Evolutionary conservation across 495 filamentous ascomycete species (phyloP).

Genomic region (Daldinia concentrica): DNA sequence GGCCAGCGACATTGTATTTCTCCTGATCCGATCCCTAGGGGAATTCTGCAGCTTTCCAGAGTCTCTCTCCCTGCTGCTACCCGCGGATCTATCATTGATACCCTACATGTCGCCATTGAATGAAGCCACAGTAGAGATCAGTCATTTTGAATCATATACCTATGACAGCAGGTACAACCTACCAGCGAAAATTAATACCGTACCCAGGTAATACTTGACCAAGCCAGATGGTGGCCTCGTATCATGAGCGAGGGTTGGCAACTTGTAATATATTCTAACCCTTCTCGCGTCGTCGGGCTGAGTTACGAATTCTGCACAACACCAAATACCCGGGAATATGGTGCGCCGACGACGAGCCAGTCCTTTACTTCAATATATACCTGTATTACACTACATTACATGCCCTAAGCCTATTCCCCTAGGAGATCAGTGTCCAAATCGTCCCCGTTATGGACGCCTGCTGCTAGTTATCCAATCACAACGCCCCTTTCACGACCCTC

Average conservation of each 20-base stretch:
- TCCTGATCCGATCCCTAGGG: not conserved
- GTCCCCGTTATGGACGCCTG: conserved; percentile 15
- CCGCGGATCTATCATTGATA: not conserved
- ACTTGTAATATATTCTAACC: not conserved
- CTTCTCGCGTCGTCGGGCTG: conserved; percentile 19
- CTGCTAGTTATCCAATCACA: conserved; percentile 26
- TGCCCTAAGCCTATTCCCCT: conserved; percentile 8
- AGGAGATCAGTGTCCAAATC: too few species aligned
- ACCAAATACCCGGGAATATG: conserved; percentile 20
- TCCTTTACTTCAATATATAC: not conserved
- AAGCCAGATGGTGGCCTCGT: not conserved
- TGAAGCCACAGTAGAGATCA: not conserved
- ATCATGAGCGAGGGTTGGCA: not conserved
- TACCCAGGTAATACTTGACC: conserved; percentile 3
- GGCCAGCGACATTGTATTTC: not conserved
- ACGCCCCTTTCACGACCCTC: conserved; percentile 11
- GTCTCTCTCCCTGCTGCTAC: conserved; percentile 1
- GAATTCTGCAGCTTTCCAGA: conserved; percentile 2
- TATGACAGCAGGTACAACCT: not conserved
- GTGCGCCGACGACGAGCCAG: conserved; percentile 4
- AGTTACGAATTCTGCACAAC: conserved; percentile 15
- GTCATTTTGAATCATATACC: not conserved
- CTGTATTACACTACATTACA: not conserved
- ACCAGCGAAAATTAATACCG: not conserved
- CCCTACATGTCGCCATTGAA: not conserved